These are phyloP conservation scores for Symbiodinium pilosum DNA, from an alignment of 73 alveolate genomes.

Conservation along the genomic window DNA sequence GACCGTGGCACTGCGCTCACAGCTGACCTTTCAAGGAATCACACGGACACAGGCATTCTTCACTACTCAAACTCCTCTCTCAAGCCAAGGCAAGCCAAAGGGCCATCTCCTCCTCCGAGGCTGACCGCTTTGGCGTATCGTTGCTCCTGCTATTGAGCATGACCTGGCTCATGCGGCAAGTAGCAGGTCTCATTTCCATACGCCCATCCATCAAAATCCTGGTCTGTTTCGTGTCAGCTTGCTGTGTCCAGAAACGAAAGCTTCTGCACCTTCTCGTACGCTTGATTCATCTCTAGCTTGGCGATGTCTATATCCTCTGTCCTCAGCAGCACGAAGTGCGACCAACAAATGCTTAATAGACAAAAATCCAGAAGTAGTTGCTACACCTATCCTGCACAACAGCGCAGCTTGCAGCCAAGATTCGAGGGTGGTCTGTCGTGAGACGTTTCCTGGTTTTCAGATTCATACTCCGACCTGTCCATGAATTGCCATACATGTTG, in stretches of 20 bases:
- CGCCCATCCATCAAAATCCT: no score
- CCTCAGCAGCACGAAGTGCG: conserved; percentile 23
- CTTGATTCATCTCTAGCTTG: conserved; percentile 30
- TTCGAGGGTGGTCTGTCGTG: conserved; percentile 3
- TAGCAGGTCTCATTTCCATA: neutral
- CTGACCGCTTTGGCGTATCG: neutral
- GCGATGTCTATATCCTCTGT: neutral
- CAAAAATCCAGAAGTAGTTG: neutral
- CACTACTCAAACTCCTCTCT: neutral
- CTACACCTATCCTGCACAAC: neutral
- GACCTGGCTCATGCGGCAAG: neutral
- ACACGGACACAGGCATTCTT: no score
- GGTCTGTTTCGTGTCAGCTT: neutral
- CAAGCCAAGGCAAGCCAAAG: neutral
- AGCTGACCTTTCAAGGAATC: conserved; percentile 27
- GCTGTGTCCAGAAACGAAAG: neutral
- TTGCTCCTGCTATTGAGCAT: neutral
- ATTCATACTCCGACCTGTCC: neutral
- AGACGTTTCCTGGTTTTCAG: neutral
- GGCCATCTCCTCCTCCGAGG: conserved; percentile 32
- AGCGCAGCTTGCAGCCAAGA: neutral
- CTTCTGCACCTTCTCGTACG: conserved; percentile 29
- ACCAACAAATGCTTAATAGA: no score
- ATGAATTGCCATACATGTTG: neutral
- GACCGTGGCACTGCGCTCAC: conserved; percentile 75